Evolutionary conservation across 306 rosid species (phyloP).

Genomic region (Begonia masoniana): DNA sequence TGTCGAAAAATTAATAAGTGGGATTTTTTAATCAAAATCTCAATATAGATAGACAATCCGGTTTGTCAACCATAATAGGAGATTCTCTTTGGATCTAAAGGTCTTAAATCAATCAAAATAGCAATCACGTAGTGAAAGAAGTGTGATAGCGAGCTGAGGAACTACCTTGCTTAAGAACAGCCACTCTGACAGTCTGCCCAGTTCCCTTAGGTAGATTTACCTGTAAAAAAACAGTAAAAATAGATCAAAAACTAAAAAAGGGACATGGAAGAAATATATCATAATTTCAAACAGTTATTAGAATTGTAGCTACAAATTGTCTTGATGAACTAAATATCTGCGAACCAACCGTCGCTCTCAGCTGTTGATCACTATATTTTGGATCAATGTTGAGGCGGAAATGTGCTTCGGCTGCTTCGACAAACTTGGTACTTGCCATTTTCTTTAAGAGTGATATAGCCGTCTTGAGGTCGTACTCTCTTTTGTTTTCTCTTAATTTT

Average conservation of each 20-base stretch:
- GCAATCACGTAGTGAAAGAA: no score
- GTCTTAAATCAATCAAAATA: no score
- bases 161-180: conserved; percentile 95
- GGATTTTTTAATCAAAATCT: no score
- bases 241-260: neutral
- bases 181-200: conserved; percentile 80
- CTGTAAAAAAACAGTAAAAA: conserved; percentile 21
- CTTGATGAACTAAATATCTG: conserved; percentile 4
- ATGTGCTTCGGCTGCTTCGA: conserved; percentile 94
- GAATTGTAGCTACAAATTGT: no score
- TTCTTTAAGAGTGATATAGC: conserved; percentile 66
- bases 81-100: no score
- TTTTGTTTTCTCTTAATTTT: conserved; percentile 69
- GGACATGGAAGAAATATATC: neutral
- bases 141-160: neutral
- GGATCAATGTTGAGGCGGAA: conserved; percentile 98
- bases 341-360: conserved; percentile 85
- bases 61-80: no score
- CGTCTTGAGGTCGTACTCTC: conserved; percentile 61
- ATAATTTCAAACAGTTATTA: conserved; percentile 3
- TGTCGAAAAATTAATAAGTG: no score
- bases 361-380: conserved; percentile 90
- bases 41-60: no score
- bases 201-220: conserved; percentile 97
- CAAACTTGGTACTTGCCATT: conserved; percentile 63